Evolutionary conservation across 345 rosid species (phyloP).

Genomic region (Gossypium stocksii): DNA sequence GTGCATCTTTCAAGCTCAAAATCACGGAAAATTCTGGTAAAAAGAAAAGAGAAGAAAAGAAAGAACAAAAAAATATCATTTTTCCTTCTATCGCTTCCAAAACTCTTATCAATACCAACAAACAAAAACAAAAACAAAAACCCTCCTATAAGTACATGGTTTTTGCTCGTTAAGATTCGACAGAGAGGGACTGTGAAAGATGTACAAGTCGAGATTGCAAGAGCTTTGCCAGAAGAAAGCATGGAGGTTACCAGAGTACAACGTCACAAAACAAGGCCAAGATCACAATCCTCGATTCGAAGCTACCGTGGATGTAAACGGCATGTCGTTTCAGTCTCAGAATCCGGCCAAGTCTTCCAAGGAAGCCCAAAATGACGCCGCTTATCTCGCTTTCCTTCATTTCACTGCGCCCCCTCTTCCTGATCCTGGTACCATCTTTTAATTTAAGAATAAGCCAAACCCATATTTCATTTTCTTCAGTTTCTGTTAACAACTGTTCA

Average conservation of each 20-base stretch:
- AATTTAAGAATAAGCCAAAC: background rate
- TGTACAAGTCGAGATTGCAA: slow-evolving; percentile 39
- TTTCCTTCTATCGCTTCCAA: too few relatives aligned
- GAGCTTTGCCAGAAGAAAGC: slow-evolving; percentile 31
- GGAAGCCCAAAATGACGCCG: slow-evolving; percentile 45
- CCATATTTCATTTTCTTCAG: background rate
- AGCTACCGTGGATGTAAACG: slow-evolving; percentile 35
- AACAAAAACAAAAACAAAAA: too few relatives aligned
- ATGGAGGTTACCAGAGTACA: slow-evolving; percentile 35
- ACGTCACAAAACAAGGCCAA: slow-evolving; percentile 20
- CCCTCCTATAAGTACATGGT: background rate
- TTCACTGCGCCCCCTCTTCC: slow-evolving; percentile 15
- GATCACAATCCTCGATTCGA: slow-evolving; percentile 37
- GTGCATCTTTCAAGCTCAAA: too few relatives aligned
- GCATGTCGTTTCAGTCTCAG: slow-evolving; percentile 18
- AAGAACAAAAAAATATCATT: too few relatives aligned
- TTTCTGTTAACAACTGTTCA: background rate
- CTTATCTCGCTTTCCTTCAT: slow-evolving; percentile 30
- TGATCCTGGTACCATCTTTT: background rate
- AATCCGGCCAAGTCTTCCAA: slow-evolving; percentile 25
- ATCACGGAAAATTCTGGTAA: too few relatives aligned
- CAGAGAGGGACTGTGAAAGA: background rate
- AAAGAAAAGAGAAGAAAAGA: too few relatives aligned
- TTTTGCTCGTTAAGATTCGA: background rate
- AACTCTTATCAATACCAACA: too few relatives aligned